Percentiles rank a stretch among this genome's conserved stretches.
Conservation (phyloP, 352 stramenopile species). For the Pythium phragmitis region DNA sequence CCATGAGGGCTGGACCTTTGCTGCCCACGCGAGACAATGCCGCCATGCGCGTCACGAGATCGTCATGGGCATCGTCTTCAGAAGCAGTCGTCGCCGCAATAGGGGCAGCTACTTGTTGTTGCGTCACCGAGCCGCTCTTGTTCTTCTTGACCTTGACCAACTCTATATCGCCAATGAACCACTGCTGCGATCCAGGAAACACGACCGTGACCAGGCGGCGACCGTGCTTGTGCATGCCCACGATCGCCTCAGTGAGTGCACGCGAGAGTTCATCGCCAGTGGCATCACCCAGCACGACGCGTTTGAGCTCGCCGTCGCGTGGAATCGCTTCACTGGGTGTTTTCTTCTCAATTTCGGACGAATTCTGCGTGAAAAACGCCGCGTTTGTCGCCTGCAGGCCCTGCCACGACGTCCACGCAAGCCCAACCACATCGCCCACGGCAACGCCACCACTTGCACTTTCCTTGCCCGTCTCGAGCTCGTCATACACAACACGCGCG, state of each 20-base stretch:
- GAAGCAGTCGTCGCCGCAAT: background rate
- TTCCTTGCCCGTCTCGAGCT: constrained; percentile 46
- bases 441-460: constrained; percentile 36
- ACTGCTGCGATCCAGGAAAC: constrained; percentile 45
- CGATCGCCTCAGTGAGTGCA: constrained; percentile 45
- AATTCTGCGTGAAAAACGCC: constrained; percentile 55
- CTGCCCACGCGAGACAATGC: constrained; percentile 61
- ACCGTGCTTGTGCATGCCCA: constrained; percentile 63
- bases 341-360: constrained; percentile 47
- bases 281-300: constrained; percentile 43
- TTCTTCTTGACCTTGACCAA: constrained; percentile 80
- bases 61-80: constrained; percentile 36
- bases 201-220: constrained; percentile 57
- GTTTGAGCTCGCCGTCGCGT: constrained; percentile 37
- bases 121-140: constrained; percentile 22
- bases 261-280: constrained; percentile 30
- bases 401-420: constrained; percentile 56
- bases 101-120: constrained; percentile 1
- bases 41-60: constrained; percentile 74
- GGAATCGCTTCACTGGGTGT: constrained; percentile 18
- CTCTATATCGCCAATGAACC: constrained; percentile 66
- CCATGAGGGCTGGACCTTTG: constrained; percentile 51
- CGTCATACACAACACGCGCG: constrained; percentile 31
- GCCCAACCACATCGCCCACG: constrained; percentile 46
- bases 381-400: constrained; percentile 23